Evolutionary conservation across 192 early-diverging fungal species (phyloP), one percentile per base, ranked within the genome.

Genomic region (Mortierella alpina): DNA sequence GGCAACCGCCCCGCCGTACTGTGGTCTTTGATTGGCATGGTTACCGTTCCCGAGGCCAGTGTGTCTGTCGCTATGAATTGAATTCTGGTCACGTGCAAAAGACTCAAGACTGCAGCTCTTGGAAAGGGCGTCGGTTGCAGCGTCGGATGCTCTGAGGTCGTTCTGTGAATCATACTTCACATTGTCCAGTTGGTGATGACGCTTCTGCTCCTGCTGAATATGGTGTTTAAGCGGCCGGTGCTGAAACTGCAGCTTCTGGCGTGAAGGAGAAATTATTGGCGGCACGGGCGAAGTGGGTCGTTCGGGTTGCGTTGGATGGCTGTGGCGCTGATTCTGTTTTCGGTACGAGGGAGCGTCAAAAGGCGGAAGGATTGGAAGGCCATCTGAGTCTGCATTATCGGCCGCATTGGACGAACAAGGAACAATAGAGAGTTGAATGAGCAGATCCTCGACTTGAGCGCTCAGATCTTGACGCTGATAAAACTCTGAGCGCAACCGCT

Each of bases 391-490:
- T 31, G 23, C 22, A 20, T 45, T 53, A 17, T 56, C 65, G 8
- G 45, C 48, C 17, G 46, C 41, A 0, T 18, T 70, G 7, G 58
- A 57, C 8, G 68, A 52, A 23, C 62, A 44, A 12, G 77, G 70
- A 1, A 72, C 31, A 46, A 63, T 63, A 7, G 77, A 80, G 0
- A 80, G 49, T 17, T 80, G 77, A 39, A 80, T 72, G 22, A 56
- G 20, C 22, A 80, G 68, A 40, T 80, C 77, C n/a, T 80, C 77
- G 23, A 72, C 61, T 48, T 80, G 77, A 20, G 77, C 77, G 20
- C 69, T 58, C 15, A 80, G 64, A 12, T 72, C 70, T 6, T 72
- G 77, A 17, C 57, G 62, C 20, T 61, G 69, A 14, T 72, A 61
- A 14, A 48, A 56, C 1, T 7, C 39, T 9, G 70, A 65, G 39